Base-by-base conservation (phyloP, 2,329 filamentous ascomycete genomes). In the Pseudogymnoascus pannorum region DNA sequence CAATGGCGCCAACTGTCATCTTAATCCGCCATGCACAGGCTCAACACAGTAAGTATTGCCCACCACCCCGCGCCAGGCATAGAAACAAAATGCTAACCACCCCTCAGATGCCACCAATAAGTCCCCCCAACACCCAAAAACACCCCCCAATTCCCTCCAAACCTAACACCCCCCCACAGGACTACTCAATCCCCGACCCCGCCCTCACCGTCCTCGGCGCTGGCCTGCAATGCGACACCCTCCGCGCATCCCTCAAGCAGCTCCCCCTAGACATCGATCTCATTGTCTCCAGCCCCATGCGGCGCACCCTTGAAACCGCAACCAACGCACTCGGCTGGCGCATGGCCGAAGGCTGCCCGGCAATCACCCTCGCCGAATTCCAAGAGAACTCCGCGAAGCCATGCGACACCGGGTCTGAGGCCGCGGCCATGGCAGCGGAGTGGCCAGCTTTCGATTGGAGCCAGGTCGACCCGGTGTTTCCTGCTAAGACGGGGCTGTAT, bases 11-110 rank as follows among this genome's bases (percentile, higher is more conserved):
- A 5, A 70, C 71, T 4, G 66, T 77, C n/a, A 73, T 77, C 63
- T 64, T 77, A 5, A 75, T 77, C 62, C 70, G 75, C 57, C 75
- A 77, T 61, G 75, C 72, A 22, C 69, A 77, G 70, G 75, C 75
- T 36, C 38, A 70, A 57, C 75, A 77, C 58, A 77, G 75, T 76
- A 66, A 68, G 71, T 71, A 38, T 12, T 26, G 22, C 57, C 31
- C 26, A 40, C 22, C 29, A 35, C 29, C 57, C n/a, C 7, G 8
- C 36, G 9, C 36, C 36, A 40, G 11, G 29, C 11, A 40, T 24
- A 26, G 16, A 58, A 51, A 29, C 29, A 48, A 59, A 58, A 61
- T 57, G 18, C 58, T 64, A 64, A 64, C 36, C 16, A 31, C 29
- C 42, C 44, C 38, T 18, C 33, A 72, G 71, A 71, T 68, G 67